Evolutionary conservation across 2,329 filamentous ascomycete genomes (phyloP).

Genomic region (Passalora sequoiae): DNA sequence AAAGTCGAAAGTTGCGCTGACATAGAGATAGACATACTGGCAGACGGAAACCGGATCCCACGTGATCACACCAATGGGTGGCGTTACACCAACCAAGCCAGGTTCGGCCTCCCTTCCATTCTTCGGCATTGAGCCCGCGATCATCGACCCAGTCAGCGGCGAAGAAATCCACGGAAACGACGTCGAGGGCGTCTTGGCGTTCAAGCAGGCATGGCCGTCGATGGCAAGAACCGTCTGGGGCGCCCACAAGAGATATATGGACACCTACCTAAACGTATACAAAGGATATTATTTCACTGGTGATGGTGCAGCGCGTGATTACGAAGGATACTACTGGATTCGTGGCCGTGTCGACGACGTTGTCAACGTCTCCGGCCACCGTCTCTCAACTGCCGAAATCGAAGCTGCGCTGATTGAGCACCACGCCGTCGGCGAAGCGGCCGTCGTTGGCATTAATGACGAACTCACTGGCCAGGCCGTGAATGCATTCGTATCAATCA

Average conservation of each 20-base stretch:
- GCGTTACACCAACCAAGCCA: slow-evolving; percentile 92
- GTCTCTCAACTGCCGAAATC: slow-evolving; percentile 94
- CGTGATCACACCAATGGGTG: slow-evolving; percentile 88
- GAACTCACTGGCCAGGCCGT: slow-evolving; percentile 96
- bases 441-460: slow-evolving; percentile 87
- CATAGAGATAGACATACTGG: slow-evolving; percentile 98
- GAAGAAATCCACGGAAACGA: slow-evolving; percentile 92
- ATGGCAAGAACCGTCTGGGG: slow-evolving; percentile 98
- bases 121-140: slow-evolving; percentile 96
- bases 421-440: slow-evolving; percentile 80
- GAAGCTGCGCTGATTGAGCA: slow-evolving; percentile 96
- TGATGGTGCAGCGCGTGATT: slow-evolving; percentile 90
- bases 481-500: slow-evolving; percentile 92
- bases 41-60: slow-evolving; percentile 98
- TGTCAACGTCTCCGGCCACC: slow-evolving; percentile 94
- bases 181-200: slow-evolving; percentile 91
- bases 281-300: slow-evolving; percentile 96
- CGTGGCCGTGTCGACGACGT: slow-evolving; percentile 97
- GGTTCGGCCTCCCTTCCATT: slow-evolving; percentile 94
- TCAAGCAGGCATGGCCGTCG: slow-evolving; percentile 97
- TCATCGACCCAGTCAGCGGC: slow-evolving; percentile 93
- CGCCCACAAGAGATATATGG: slow-evolving; percentile 97
- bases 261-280: slow-evolving; percentile 96
- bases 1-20: too few relatives aligned
- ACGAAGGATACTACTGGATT: slow-evolving; percentile 99